Conservation (phyloP, 495 filamentous ascomycete genomes). For the Aspergillus olivimuriae region DNA sequence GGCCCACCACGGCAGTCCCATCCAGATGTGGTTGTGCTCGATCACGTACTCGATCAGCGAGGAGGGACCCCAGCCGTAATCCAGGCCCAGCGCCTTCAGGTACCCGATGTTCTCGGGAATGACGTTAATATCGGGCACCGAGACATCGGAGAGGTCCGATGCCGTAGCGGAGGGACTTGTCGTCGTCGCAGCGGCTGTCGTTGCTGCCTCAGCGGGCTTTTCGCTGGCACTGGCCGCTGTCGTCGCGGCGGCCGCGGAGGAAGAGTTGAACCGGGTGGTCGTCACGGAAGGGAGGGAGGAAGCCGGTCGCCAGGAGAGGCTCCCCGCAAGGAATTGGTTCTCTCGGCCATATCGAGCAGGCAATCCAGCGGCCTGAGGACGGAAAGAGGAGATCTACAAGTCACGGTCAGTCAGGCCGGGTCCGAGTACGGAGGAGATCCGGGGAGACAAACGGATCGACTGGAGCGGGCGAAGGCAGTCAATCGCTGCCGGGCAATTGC, state of each 20-base stretch:
- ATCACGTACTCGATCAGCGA: conserved; percentile 62
- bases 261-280: conserved; percentile 40
- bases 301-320: conserved; percentile 18
- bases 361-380: conserved; percentile 20
- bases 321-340: conserved; percentile 19
- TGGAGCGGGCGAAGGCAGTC: conserved; percentile 24
- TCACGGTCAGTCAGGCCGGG: conserved; percentile 16
- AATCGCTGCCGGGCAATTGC: conserved; percentile 30
- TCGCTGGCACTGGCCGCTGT: conserved; percentile 3
- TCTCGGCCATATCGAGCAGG: conserved; percentile 18
- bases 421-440: not conserved
- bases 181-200: not conserved
- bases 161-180: conserved; percentile 6
- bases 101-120: conserved; percentile 75
- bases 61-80: conserved; percentile 77
- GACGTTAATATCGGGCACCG: conserved; percentile 33
- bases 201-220: not conserved
- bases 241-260: conserved; percentile 17
- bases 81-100: conserved; percentile 72
- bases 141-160: conserved; percentile 24
- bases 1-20: conserved; percentile 74
- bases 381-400: conserved; percentile 35
- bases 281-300: conserved; percentile 17
- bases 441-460: conserved; percentile 31
- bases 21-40: conserved; percentile 73